A percentile compares a stretch with the other conserved stretches of the same genome.
These are phyloP conservation scores for Eimeria sp. DNA, from an alignment of 169 alveolate genomes.

Conservation along the genomic window DNA sequence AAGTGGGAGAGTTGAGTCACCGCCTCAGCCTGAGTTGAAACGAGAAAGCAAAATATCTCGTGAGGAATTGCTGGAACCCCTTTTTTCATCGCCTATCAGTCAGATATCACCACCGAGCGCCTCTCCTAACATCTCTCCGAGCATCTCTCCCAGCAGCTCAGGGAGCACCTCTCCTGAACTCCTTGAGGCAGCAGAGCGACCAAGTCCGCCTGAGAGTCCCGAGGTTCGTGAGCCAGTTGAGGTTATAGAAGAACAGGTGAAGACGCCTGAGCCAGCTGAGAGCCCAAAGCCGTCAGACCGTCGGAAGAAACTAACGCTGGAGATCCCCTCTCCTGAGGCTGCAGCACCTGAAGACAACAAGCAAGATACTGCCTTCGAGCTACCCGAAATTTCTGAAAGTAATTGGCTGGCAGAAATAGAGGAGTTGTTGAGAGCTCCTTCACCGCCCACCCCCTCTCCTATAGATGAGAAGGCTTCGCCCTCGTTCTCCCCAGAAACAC, in stretches of 20 bases:
- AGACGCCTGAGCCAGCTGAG: neutral
- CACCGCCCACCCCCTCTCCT: conserved; percentile 15
- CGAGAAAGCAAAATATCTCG: neutral
- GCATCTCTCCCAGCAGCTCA: neutral
- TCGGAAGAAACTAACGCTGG: neutral
- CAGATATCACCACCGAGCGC: neutral
- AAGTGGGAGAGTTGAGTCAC: neutral
- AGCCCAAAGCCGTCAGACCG: neutral
- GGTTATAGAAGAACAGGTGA: neutral
- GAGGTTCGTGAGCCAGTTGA: neutral
- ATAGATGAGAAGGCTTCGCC: neutral
- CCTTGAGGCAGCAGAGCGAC: neutral
- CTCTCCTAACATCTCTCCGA: neutral
- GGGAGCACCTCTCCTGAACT: neutral
- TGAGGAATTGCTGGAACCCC: neutral
- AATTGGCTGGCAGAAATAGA: neutral
- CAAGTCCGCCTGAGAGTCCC: neutral
- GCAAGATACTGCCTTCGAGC: neutral
- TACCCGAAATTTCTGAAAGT: neutral
- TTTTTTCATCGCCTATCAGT: neutral
- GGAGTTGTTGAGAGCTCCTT: neutral
- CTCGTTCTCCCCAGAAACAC: conserved; percentile 18
- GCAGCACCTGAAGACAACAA: neutral
- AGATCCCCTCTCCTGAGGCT: neutral
- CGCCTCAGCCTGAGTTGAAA: neutral